A percentile compares a stretch with the other conserved stretches of the same genome.
These are phyloP conservation scores for Tulasnella sp. DNA, from an alignment of 768 basidiomycete genomes.

Conservation along the genomic window DNA sequence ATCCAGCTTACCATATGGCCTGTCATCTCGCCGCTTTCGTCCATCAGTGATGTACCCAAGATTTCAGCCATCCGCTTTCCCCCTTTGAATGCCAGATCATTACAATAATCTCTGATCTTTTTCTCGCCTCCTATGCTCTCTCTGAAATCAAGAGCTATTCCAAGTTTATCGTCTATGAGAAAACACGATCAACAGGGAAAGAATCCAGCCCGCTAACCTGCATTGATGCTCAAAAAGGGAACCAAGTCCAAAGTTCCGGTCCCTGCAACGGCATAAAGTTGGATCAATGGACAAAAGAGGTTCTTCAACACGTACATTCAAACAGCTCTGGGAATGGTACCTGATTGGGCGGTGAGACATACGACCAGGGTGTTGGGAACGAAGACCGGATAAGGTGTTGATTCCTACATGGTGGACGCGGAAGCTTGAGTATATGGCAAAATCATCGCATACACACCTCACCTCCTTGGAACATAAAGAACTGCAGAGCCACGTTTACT, in stretches of 20 bases:
- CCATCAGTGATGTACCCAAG: conserved; percentile 50
- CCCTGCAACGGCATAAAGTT: conserved; percentile 31
- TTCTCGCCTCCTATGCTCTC: conserved; percentile 61
- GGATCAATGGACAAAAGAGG: background rate
- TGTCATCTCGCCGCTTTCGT: conserved; percentile 46
- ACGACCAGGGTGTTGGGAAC: conserved; percentile 43
- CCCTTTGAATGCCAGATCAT: conserved; percentile 51
- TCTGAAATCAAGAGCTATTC: conserved; percentile 57
- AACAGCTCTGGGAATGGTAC: conserved; percentile 14
- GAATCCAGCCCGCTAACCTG: too few species aligned
- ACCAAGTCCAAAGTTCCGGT: conserved; percentile 48
- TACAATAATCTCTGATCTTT: conserved; percentile 57
- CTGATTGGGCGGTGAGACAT: conserved; percentile 36
- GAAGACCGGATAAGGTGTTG: conserved; percentile 48
- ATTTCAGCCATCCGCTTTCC: conserved; percentile 45
- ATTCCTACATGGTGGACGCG: conserved; percentile 38
- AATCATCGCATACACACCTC: conserved; percentile 11
- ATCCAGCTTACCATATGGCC: conserved; percentile 48
- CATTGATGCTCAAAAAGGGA: conserved; percentile 39
- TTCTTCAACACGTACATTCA: background rate
- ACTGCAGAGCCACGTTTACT: conserved; percentile 54
- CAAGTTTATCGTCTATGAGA: background rate
- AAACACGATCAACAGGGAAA: background rate
- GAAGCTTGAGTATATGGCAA: background rate
- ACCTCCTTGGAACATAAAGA: conserved; percentile 61